Conservation (phyloP, 139 green algal species). For the Chlorella sp. region DNA sequence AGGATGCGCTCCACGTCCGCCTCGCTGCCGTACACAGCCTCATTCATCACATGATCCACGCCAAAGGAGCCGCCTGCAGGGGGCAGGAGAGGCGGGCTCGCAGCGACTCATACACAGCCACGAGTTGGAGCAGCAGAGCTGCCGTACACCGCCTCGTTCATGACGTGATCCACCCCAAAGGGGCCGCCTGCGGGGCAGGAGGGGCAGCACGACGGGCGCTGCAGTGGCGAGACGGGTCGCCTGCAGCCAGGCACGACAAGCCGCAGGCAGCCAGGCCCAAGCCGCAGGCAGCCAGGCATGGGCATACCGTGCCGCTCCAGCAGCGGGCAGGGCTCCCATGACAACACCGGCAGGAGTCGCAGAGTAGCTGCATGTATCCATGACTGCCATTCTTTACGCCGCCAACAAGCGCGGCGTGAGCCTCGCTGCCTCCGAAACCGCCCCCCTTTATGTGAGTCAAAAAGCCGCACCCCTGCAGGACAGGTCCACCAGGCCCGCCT, state of each 20-base stretch:
- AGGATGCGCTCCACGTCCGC: neutral
- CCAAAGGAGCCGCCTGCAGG: constrained; percentile 17
- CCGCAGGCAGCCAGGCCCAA: too few relatives aligned
- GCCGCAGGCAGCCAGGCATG: too few relatives aligned
- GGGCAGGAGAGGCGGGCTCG: neutral
- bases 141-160: too few relatives aligned
- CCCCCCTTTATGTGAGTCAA: too few relatives aligned
- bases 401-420: neutral
- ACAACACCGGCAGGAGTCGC: neutral
- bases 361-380: too few relatives aligned
- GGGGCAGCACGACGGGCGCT: neutral
- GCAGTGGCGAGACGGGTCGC: neutral
- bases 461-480: neutral
- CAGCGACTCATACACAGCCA: neutral
- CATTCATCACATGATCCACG: neutral
- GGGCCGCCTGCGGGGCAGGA: neutral
- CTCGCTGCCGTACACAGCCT: constrained; percentile 2
- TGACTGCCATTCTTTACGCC: too few relatives aligned
- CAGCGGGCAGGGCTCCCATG: neutral
- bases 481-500: constrained; percentile 33
- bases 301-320: too few relatives aligned
- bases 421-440: too few relatives aligned
- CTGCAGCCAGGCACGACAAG: too few relatives aligned
- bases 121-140: too few relatives aligned
- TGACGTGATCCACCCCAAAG: neutral